Conservation (phyloP, 345 rosid genomes). For the Anacardium occidentale region DNA sequence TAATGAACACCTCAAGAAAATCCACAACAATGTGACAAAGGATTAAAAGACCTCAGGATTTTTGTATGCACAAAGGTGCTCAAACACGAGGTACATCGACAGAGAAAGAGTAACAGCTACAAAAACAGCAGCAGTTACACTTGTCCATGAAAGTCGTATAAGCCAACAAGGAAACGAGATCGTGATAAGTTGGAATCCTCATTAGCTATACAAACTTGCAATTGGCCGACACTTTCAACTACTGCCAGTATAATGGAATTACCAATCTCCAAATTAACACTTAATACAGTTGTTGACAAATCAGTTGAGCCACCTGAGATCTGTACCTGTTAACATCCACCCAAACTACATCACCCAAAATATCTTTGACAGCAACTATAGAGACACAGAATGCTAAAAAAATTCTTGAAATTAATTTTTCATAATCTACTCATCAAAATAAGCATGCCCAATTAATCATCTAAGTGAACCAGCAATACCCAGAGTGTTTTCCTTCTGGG, state of each 20-base stretch:
- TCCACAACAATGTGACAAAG: slow-evolving; percentile 1
- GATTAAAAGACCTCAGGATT: slow-evolving; percentile 73
- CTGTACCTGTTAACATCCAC: background rate
- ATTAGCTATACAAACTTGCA: slow-evolving; percentile 18
- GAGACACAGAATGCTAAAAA: too few species aligned
- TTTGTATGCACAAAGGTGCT: slow-evolving; percentile 93
- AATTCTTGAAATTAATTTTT: background rate
- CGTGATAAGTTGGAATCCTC: slow-evolving; percentile 13
- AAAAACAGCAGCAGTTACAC: slow-evolving; percentile 57
- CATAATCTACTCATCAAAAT: background rate
- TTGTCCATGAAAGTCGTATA: slow-evolving; percentile 74
- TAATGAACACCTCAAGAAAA: background rate
- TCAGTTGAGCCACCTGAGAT: background rate
- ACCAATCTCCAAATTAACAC: slow-evolving; percentile 14
- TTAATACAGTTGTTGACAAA: background rate
- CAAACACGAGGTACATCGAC: slow-evolving; percentile 81
- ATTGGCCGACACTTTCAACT: slow-evolving; percentile 9
- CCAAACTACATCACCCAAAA: background rate
- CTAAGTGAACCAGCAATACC: slow-evolving; percentile 9
- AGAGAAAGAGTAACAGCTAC: slow-evolving; percentile 55
- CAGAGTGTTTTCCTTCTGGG: too few species aligned
- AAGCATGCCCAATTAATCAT: background rate
- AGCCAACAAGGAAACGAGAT: slow-evolving; percentile 7
- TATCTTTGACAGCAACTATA: background rate
- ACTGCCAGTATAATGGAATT: slow-evolving; percentile 33